These are phyloP conservation scores for Pichia cephalocereana DNA, from an alignment of 805 yeast genomes.

Conservation along the genomic window DNA sequence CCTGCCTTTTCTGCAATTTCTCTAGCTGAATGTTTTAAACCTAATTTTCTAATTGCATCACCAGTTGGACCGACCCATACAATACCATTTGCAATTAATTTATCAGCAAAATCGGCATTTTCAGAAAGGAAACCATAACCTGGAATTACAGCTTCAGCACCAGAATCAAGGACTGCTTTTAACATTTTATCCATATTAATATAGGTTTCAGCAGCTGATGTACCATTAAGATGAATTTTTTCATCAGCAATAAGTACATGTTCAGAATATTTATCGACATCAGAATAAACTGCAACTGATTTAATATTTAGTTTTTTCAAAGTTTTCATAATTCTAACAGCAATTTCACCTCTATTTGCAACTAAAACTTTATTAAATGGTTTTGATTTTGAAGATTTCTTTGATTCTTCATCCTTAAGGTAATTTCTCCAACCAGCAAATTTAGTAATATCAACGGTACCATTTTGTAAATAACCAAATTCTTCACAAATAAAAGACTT, in stretches of 20 bases:
- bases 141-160: slow-evolving; percentile 93
- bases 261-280: slow-evolving; percentile 79
- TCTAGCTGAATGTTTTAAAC: slow-evolving; percentile 94
- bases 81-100: slow-evolving; percentile 73
- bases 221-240: slow-evolving; percentile 71
- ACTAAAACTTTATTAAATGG: slow-evolving; percentile 83
- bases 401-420: slow-evolving; percentile 25
- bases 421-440: slow-evolving; percentile 85
- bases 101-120: slow-evolving; percentile 91
- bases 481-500: slow-evolving; percentile 96
- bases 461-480: slow-evolving; percentile 61
- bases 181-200: slow-evolving; percentile 78
- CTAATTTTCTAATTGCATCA: slow-evolving; percentile 81
- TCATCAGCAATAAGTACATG: slow-evolving; percentile 82
- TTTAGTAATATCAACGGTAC: slow-evolving; percentile 72
- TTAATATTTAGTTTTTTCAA: slow-evolving; percentile 69
- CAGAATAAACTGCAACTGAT: slow-evolving; percentile 84
- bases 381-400: slow-evolving; percentile 27
- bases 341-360: slow-evolving; percentile 97
- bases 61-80: slow-evolving; percentile 97
- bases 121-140: slow-evolving; percentile 97
- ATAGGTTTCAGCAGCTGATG: slow-evolving; percentile 85
- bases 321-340: slow-evolving; percentile 87
- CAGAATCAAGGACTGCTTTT: slow-evolving; percentile 71
- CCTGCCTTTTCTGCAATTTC: slow-evolving; percentile 86